Conservation (phyloP, 2,329 filamentous ascomycete species). For the Paramyrothecium roridum region DNA sequence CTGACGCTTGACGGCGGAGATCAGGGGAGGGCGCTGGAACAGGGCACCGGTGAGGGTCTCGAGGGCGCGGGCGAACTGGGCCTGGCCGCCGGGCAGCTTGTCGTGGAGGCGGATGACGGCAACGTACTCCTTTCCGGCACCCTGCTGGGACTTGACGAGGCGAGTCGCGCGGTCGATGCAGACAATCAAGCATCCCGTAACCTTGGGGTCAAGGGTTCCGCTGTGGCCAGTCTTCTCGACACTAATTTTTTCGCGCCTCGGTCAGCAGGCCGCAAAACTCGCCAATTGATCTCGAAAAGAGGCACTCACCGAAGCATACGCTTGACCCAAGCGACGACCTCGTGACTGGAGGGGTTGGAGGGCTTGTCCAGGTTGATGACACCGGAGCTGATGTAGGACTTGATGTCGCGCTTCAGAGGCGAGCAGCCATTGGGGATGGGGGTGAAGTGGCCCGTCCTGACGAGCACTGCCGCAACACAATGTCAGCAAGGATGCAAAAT, state of each 20-base stretch:
- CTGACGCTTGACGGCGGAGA: slow-evolving; percentile 98
- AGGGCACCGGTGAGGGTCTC: slow-evolving; percentile 95
- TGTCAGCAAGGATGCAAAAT: background rate
- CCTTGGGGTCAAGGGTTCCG: slow-evolving; percentile 96
- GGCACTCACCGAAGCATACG: slow-evolving; percentile 73
- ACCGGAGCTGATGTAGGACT: slow-evolving; percentile 94
- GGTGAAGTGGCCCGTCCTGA: slow-evolving; percentile 94
- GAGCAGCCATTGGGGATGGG: slow-evolving; percentile 92
- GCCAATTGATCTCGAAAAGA: slow-evolving; percentile 8
- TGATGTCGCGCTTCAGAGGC: slow-evolving; percentile 89
- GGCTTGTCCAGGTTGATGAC: slow-evolving; percentile 90
- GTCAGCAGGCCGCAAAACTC: background rate
- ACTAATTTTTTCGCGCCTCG: slow-evolving; percentile 15
- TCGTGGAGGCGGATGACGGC: slow-evolving; percentile 94
- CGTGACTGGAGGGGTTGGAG: slow-evolving; percentile 95
- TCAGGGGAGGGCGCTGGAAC: slow-evolving; percentile 87
- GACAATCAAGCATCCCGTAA: slow-evolving; percentile 92
- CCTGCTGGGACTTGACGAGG: slow-evolving; percentile 97
- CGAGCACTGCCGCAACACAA: slow-evolving; percentile 64
- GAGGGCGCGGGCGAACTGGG: slow-evolving; percentile 87
- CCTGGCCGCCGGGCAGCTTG: slow-evolving; percentile 88
- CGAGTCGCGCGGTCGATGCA: slow-evolving; percentile 96
- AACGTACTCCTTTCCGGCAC: slow-evolving; percentile 98
- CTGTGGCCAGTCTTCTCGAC: slow-evolving; percentile 95
- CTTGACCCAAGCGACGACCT: slow-evolving; percentile 99